Evolutionary conservation across 2,329 filamentous ascomycete genomes (phyloP), one percentile per base, ranked within the genome.

Genomic region (Aquanectria penicillioides): DNA sequence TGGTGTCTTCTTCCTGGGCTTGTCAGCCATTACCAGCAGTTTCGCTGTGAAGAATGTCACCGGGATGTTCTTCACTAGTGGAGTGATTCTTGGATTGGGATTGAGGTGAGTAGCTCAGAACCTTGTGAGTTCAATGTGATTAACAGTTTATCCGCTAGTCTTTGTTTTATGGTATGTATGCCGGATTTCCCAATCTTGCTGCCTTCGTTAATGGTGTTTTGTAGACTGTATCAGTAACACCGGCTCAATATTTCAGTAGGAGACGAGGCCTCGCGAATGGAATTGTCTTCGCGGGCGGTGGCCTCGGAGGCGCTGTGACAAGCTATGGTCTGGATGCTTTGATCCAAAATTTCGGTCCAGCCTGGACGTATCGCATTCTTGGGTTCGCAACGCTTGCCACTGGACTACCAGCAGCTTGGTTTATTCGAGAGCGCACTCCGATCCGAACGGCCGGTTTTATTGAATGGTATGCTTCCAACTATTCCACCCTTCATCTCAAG

Each of bases 261-360:
- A 84, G 80, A 58, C 80, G 83, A 3, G 85, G 84, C 0, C 70
- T 86, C 0, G 85, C 84, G 1, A 86, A 86, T 57, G 85, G 84
- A 0, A 71, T 86, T 11, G 77, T 86, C 31, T 83, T 80, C 46
- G 78, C 81, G 0, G 82, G 81, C 2, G 84, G 84, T 6, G 86
- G 85, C 0, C 74, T 87, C 4, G 86, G 86, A 4, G 86, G 83
- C 8, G 80, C 85, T 0, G 78, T 81, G 3, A 82, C 83, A 46
- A 81, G 79, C 51, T 78, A 86, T 22, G 77, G 75, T 6, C 71
- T 85, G 8, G 77, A 86, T 50, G 76, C 72, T 0, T 66, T 87
- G 28, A 80, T 84, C 46, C 69, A 76, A 2, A 71, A 67, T 4
- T 71, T 80, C n/a, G 84, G 79, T 22, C 72, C 73, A 3, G 79